phyloP scores from a whole-genome alignment of 164 flowering plant species.

The Aristolochia californica region DNA sequence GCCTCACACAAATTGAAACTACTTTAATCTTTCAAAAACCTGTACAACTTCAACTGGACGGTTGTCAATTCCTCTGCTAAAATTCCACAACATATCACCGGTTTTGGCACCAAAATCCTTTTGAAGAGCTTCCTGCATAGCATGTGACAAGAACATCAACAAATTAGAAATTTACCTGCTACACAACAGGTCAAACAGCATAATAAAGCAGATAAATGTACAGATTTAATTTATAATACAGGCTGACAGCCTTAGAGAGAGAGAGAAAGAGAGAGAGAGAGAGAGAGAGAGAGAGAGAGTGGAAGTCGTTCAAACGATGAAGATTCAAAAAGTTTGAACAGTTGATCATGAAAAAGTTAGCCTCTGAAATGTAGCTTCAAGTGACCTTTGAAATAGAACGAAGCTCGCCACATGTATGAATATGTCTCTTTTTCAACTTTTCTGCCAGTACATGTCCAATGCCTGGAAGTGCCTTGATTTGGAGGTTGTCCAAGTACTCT shows the following conservation, averaged over 20 bases:
- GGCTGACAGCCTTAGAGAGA: too few relatives aligned
- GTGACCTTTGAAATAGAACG: constrained; percentile 65
- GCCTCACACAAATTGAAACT: too few relatives aligned
- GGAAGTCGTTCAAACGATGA: neutral
- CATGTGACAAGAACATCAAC: neutral
- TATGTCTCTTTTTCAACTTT: constrained; percentile 49
- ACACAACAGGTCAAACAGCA: neutral
- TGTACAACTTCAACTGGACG: constrained; percentile 66
- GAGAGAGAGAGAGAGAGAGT: too few relatives aligned
- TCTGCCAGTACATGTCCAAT: constrained; percentile 75
- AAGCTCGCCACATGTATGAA: constrained; percentile 72
- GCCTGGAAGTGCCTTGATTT: constrained; percentile 83
- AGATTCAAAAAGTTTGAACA: neutral
- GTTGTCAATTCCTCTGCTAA: constrained; percentile 76
- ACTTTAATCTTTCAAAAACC: constrained; percentile 26
- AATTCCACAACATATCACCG: constrained; percentile 94
- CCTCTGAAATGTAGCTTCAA: neutral
- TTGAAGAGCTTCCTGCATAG: constrained; percentile 67
- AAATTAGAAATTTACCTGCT: too few relatives aligned
- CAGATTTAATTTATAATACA: too few relatives aligned
- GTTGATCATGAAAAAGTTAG: neutral
- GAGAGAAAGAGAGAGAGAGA: too few relatives aligned
- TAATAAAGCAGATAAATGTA: constrained; percentile 1
- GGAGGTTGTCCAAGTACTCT: constrained; percentile 51
- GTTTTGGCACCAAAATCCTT: constrained; percentile 81